Conservation (phyloP, 2,329 filamentous ascomycete genomes). For the Colletotrichum spaethianum region DNA sequence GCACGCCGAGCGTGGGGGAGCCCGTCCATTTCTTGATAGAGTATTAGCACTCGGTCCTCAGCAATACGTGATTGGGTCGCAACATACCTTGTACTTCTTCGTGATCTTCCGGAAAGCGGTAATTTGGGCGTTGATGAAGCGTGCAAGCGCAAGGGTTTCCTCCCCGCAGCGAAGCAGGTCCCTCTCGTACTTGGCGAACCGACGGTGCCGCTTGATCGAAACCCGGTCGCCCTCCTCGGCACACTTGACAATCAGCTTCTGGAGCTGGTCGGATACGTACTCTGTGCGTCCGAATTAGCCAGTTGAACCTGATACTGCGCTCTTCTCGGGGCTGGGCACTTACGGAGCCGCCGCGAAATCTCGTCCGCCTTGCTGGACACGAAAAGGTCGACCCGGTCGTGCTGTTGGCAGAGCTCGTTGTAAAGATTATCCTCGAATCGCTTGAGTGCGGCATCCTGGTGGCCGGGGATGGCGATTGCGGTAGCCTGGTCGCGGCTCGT, state of each 20-base stretch:
- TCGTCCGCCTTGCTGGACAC: constrained; percentile 86
- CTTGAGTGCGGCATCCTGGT: constrained; percentile 69
- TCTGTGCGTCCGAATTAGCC: constrained; percentile 52
- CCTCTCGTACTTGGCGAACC: constrained; percentile 68
- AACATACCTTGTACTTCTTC: constrained; percentile 82
- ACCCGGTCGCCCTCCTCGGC: constrained; percentile 52
- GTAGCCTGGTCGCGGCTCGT: constrained; percentile 79
- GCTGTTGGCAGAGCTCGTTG: constrained; percentile 78
- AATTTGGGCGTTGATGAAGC: constrained; percentile 81
- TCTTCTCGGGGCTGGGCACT: neutral
- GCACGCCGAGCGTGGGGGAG: constrained; percentile 73
- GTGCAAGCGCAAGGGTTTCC: constrained; percentile 78
- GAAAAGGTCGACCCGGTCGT: constrained; percentile 84
- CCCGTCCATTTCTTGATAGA: constrained; percentile 82
- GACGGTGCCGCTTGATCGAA: constrained; percentile 64
- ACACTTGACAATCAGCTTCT: constrained; percentile 62
- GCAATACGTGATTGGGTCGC: neutral
- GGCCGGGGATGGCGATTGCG: constrained; percentile 82
- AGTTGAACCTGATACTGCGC: neutral
- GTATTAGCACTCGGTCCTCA: constrained; percentile 3
- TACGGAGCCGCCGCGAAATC: constrained; percentile 78
- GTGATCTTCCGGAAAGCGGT: constrained; percentile 86
- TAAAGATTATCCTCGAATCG: constrained; percentile 82
- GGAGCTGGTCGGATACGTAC: constrained; percentile 63
- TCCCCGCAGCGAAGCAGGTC: constrained; percentile 73